Evolutionary conservation across 805 yeast genomes (phyloP).

Genomic region (Cyberlindnera mrakii): DNA sequence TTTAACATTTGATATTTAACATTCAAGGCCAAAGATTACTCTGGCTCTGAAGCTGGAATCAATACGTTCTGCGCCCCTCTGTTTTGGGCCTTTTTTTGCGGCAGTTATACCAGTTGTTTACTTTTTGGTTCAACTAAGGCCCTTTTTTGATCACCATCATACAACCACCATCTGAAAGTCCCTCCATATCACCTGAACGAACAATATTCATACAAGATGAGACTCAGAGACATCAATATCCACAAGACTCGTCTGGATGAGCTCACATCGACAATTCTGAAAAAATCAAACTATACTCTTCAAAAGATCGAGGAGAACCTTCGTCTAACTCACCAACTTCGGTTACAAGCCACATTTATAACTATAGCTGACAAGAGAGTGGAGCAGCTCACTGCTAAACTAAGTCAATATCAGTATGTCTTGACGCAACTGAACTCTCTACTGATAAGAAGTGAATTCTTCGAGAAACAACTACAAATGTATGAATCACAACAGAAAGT

Average conservation of each 20-base stretch:
- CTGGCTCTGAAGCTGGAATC: too few relatives aligned
- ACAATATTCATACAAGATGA: constrained; percentile 2
- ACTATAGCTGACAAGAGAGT: constrained; percentile 18
- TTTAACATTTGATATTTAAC: not conserved
- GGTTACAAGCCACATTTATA: constrained; percentile 14
- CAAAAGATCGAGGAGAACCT: constrained; percentile 21
- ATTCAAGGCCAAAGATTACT: too few relatives aligned
- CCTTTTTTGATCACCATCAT: not conserved
- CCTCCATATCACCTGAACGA: constrained; percentile 1
- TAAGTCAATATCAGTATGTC: constrained; percentile 25
- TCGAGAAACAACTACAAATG: constrained; percentile 24
- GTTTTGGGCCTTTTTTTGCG: too few relatives aligned
- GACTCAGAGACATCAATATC: constrained; percentile 6
- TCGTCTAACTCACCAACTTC: constrained; percentile 16
- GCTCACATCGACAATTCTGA: constrained; percentile 17
- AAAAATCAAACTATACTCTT: constrained; percentile 14
- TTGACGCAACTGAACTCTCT: constrained; percentile 24
- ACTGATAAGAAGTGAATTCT: constrained; percentile 24
- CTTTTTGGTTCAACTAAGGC: not conserved
- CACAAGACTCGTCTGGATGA: constrained; percentile 14
- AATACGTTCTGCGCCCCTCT: too few relatives aligned
- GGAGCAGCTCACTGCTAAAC: constrained; percentile 13
- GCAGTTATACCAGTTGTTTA: constrained; percentile 1
- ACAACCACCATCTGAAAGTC: constrained; percentile 1
- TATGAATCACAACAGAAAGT: constrained; percentile 20